Base-by-base conservation (phyloP, 2,329 filamentous ascomycete species). In the Penicillium sp. region DNA sequence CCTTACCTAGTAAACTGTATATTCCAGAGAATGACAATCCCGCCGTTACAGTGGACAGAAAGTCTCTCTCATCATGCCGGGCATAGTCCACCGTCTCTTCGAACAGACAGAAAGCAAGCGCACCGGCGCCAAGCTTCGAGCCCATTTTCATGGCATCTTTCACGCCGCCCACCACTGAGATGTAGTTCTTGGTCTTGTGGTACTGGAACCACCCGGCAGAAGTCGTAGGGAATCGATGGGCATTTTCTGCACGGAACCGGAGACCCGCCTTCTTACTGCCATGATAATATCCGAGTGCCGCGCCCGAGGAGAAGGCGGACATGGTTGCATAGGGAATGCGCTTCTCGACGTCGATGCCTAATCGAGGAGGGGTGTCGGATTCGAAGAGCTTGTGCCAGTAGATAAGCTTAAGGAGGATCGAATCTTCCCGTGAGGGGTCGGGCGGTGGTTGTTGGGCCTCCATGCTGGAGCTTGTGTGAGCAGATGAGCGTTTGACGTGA, bases 101-200 rank as follows among this genome's bases (percentile, higher is more conserved):
- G 44, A 94, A 83, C 6, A 85, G 78, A 64, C 95, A 86, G 65
- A 95, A 94, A 44, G 88, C 76, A 16, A 83, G 81, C 2, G 84
- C 88, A 82, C 92, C 92, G 41, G 87, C 76, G 4, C 83, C 83
- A 5, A 95, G 79, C 60, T 82, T 85, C 28, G 76, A 69, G 1
- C 88, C 91, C 80, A 94, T 89, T 59, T 81, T 85, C 44, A 90
- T 63, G 0, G 90, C 94, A 65, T 95, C 90, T 46, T 83, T 83
- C 16, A 95, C 76, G 0, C 88, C 92, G 5, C 88, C 89, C 20
- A 88, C 81, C 63, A 89, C 86, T 46, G 88, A 82, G 64, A 90
- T 85, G 76, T 99, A 97, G 73, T 96, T 97, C 74, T 97, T 97
- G 69, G 85, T 90, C 75, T 96, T 96, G 78, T 97, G 92, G 73